A percentile compares a stretch with the other conserved stretches of the same genome.
Conservation (phyloP, 192 early-diverging fungal genomes). For the Gamsiella multidivaricata region DNA sequence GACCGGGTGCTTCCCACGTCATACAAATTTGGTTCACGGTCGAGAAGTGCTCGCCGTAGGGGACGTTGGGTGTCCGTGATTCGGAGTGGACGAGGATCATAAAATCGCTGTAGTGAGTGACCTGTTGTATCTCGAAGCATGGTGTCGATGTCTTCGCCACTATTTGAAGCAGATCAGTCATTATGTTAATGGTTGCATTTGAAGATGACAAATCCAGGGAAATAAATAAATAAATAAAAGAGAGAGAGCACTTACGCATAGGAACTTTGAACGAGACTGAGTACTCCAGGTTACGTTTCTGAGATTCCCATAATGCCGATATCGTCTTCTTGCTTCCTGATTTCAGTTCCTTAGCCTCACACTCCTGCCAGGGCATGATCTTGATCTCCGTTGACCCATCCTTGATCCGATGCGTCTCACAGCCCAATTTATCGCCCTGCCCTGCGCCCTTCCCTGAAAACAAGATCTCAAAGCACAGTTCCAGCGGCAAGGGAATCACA, state of each 20-base stretch:
- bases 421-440: slow-evolving; percentile 6
- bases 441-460: slow-evolving; percentile 33
- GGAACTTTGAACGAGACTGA: slow-evolving; percentile 36
- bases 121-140: slow-evolving; percentile 25
- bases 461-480: slow-evolving; percentile 27
- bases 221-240: neutral
- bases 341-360: neutral
- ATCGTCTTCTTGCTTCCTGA: neutral
- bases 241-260: slow-evolving; percentile 12
- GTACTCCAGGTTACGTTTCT: slow-evolving; percentile 25
- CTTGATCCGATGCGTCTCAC: slow-evolving; percentile 19
- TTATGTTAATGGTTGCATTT: too few relatives aligned
- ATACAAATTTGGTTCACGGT: slow-evolving; percentile 42
- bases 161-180: neutral
- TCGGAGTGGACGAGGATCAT: slow-evolving; percentile 26
- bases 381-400: slow-evolving; percentile 36
- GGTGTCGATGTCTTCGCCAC: slow-evolving; percentile 35
- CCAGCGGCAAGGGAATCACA: slow-evolving; percentile 19
- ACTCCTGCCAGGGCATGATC: slow-evolving; percentile 20
- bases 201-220: neutral
- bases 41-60: slow-evolving; percentile 36
- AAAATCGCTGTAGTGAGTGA: slow-evolving; percentile 10
- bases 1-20: slow-evolving; percentile 26
- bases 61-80: slow-evolving; percentile 17
- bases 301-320: neutral